phyloP scores from a whole-genome alignment of 2,329 filamentous ascomycete genomes.

The Cladophialophora exuberans region DNA sequence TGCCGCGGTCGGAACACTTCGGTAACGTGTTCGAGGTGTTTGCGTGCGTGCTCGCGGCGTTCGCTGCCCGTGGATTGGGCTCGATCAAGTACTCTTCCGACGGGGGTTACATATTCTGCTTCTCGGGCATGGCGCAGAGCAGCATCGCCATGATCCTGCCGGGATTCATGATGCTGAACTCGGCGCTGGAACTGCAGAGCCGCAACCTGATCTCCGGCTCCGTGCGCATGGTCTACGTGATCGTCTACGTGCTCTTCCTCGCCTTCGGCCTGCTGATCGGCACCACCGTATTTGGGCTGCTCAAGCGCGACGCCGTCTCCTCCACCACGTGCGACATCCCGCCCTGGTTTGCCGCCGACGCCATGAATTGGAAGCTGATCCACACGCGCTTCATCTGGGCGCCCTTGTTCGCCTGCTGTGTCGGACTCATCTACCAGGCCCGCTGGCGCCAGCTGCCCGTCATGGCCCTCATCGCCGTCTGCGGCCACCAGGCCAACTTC shows the following conservation, averaged over 20 bases:
- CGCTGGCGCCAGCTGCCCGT: constrained; percentile 77
- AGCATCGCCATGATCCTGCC: constrained; percentile 74
- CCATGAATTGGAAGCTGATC: constrained; percentile 44
- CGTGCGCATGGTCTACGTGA: constrained; percentile 73
- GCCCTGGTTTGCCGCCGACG: constrained; percentile 45
- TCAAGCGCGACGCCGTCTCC: constrained; percentile 20
- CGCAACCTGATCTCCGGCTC: constrained; percentile 71
- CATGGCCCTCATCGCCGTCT: constrained; percentile 74
- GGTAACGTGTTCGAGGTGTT: constrained; percentile 68
- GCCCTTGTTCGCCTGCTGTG: constrained; percentile 70
- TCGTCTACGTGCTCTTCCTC: constrained; percentile 73
- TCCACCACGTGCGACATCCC: constrained; percentile 25
- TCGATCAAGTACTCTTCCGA: constrained; percentile 61
- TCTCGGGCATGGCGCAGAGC: constrained; percentile 71
- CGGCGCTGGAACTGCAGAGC: constrained; percentile 68
- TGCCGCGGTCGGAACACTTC: constrained; percentile 71
- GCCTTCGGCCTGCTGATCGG: constrained; percentile 74
- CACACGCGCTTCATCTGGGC: constrained; percentile 70
- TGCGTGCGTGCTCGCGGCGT: constrained; percentile 67
- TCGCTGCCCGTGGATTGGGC: constrained; percentile 69
- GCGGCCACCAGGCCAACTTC: constrained; percentile 76
- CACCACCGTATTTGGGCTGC: constrained; percentile 62
- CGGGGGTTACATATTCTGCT: constrained; percentile 62
- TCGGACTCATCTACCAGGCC: constrained; percentile 79
- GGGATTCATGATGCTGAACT: constrained; percentile 65